Conservation (phyloP, 257 asterid genomes). For the Solanum etuberosum region DNA sequence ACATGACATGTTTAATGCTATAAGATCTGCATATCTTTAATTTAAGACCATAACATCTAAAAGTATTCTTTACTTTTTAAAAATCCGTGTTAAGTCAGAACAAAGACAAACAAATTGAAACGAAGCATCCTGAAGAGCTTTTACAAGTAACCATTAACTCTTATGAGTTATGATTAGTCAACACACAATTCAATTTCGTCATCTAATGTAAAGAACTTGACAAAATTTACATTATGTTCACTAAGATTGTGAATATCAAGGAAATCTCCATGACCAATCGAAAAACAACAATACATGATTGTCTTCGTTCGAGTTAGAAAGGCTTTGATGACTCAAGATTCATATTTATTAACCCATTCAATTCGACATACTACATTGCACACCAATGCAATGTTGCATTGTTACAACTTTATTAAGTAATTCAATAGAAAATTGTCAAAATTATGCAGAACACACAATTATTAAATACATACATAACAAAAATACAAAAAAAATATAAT, state of each 20-base stretch:
- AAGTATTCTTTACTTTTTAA: not conserved
- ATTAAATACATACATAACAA: not conserved
- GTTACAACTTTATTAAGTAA: not conserved
- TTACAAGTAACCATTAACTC: not conserved
- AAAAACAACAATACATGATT: not conserved
- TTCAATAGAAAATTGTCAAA: not conserved
- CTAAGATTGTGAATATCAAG: not conserved
- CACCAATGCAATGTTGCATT: not conserved
- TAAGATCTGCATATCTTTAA: not conserved
- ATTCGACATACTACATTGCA: not conserved
- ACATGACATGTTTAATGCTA: not conserved
- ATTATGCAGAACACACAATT: not conserved
- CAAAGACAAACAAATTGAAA: not conserved
- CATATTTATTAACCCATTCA: not conserved
- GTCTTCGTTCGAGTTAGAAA: not conserved
- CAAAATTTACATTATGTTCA: not conserved
- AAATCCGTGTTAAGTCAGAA: not conserved
- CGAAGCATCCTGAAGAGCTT: not conserved
- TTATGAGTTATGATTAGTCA: not conserved
- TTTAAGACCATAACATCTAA: not conserved
- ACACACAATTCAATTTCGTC: not conserved
- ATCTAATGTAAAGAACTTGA: not conserved
- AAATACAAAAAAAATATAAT: not conserved
- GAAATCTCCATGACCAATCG: not conserved
- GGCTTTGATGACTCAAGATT: not conserved